These are phyloP conservation scores for Trichophyton schoenleinii DNA, from an alignment of 2,329 filamentous ascomycete genomes.

Conservation along the genomic window DNA sequence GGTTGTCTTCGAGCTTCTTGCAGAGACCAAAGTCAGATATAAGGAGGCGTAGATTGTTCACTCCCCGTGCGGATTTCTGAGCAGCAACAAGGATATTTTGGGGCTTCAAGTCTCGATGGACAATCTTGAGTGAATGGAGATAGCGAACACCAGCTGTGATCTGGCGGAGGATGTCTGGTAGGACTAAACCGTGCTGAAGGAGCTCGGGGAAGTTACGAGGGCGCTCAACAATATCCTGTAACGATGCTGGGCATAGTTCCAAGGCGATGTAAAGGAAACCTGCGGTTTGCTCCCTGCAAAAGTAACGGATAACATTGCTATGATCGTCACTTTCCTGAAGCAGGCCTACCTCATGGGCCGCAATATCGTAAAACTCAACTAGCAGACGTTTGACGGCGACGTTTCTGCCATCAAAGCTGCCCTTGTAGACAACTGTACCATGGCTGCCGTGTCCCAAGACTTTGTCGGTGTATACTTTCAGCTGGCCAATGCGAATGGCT, in stretches of 20 bases:
- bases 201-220: conserved; percentile 55
- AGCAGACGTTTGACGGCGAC: conserved; percentile 97
- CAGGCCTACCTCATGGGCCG: conserved; percentile 82
- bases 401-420: conserved; percentile 83
- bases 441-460: conserved; percentile 71
- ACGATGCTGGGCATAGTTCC: conserved; percentile 82
- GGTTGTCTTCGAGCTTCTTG: conserved; percentile 89
- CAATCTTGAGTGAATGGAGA: conserved; percentile 81
- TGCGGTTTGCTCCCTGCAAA: conserved; percentile 74
- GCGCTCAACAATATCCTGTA: conserved; percentile 81
- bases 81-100: conserved; percentile 85
- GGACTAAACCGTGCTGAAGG: conserved; percentile 53
- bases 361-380: conserved; percentile 89
- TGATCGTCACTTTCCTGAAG: conserved; percentile 91
- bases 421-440: conserved; percentile 89
- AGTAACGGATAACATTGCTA: conserved; percentile 92
- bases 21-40: conserved; percentile 97
- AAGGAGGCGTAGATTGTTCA: conserved; percentile 64
- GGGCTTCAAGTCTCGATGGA: conserved; percentile 92
- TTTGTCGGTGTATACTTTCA: conserved; percentile 47
- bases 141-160: conserved; percentile 82
- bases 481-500: conserved; percentile 46
- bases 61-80: conserved; percentile 39
- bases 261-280: conserved; percentile 94
- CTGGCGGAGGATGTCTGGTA: conserved; percentile 71